Evolutionary conservation across 331 rosid species (phyloP).

Genomic region (Rosa hybrid): DNA sequence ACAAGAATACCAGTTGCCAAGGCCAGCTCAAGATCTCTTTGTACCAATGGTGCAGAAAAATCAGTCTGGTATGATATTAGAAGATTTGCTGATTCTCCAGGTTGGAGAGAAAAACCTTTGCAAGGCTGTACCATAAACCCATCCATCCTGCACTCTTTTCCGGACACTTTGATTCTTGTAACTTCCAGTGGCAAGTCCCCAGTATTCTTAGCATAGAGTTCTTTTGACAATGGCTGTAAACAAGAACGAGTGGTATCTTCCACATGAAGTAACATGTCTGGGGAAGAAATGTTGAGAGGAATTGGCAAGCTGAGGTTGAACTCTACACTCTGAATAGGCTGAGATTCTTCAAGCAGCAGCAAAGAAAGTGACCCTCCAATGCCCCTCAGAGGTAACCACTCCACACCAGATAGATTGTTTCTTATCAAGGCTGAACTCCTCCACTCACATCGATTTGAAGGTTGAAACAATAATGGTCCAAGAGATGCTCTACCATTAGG

Average conservation of each 20-base stretch:
- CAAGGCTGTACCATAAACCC: conserved; percentile 78
- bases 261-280: conserved; percentile 46
- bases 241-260: conserved; percentile 59
- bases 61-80: conserved; percentile 70
- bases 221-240: conserved; percentile 57
- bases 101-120: conserved; percentile 69
- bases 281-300: conserved; percentile 59
- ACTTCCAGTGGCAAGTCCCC: conserved; percentile 87
- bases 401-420: conserved; percentile 95
- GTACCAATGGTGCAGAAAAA: conserved; percentile 68
- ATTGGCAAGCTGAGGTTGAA: conserved; percentile 58
- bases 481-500: conserved; percentile 63
- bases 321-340: conserved; percentile 58
- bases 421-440: conserved; percentile 88
- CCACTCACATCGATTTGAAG: conserved; percentile 79
- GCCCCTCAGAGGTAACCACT: conserved; percentile 74
- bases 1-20: conserved; percentile 73
- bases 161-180: conserved; percentile 66
- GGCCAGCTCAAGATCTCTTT: conserved; percentile 80
- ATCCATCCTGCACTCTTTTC: conserved; percentile 78
- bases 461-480: conserved; percentile 81
- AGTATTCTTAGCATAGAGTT: conserved; percentile 74
- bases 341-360: conserved; percentile 59
- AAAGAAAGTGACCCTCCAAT: conserved; percentile 82
- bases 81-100: conserved; percentile 82